Base-by-base conservation (phyloP, 345 rosid genomes). In the Turnera subulata region DNA sequence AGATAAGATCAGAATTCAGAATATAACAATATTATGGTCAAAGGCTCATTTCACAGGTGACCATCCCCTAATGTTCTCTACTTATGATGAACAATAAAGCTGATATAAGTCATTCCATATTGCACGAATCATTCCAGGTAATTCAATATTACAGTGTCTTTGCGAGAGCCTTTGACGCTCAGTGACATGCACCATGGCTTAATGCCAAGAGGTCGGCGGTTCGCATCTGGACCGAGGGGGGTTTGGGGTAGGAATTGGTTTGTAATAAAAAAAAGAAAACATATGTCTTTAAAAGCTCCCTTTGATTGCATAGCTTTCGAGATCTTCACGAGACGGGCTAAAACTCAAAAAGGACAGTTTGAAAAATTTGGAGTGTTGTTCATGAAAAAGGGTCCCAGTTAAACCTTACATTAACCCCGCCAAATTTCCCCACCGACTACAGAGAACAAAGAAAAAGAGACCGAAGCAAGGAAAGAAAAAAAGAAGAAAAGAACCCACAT, bases 61-160 rank as follows among this genome's bases (percentile, higher is more conserved):
- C 21, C 19, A 16, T 16, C 21, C 9, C 5, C 25, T 46, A 61
- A 49, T 53, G 67, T 60, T 68, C 4, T 68, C 75, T 80, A 78
- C 86, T 77, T 72, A 11, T 58, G 59, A 65, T 53, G 56, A 68
- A 53, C 53, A 62, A n/a, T 50, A 78, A 81, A 76, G 82, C 69
- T 69, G 74, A 73, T 56, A 67, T 45, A 14, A 46, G 42, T 25
- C 33, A n/a, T 37, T 53, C 75, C 73, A 76, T 70, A 73, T 66
- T 69, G 64, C 70, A 47, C 38, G 69, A 61, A 71, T 69, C 69
- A 76, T 76, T 56, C 64, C 74, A 43, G 39, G 50, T 45, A 60
- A 67, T 64, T 70, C 65, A 75, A 77, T n/a, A n/a, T 70, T 76
- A 62, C 64, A 26, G 4, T 66, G 68, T 10, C 6, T 24, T 55